Conservation (phyloP, 306 rosid genomes). For the Citrullus mucosospermus region DNA sequence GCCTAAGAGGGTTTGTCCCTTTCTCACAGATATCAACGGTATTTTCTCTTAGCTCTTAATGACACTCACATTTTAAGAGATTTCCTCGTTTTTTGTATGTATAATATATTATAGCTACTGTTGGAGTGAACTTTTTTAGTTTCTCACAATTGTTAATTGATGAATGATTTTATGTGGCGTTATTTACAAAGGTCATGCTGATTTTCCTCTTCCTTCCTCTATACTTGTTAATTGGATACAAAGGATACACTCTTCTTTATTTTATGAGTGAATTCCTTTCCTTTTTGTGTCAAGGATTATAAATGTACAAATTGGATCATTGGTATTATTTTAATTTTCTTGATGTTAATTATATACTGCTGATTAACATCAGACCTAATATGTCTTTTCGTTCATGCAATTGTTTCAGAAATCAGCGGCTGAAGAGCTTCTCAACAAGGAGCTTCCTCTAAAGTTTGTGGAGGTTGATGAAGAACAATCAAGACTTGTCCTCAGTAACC, state of each 20-base stretch:
- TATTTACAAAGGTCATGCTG: neutral
- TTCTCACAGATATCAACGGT: slow-evolving; percentile 93
- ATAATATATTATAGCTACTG: neutral
- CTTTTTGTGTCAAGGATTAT: neutral
- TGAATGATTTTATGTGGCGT: neutral
- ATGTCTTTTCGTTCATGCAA: neutral
- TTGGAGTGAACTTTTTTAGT: neutral
- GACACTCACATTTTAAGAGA: neutral
- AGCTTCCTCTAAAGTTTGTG: slow-evolving; percentile 86
- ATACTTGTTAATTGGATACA: neutral
- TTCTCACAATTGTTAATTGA: neutral
- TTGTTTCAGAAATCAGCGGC: slow-evolving; percentile 51
- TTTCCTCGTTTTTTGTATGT: neutral
- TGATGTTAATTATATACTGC: neutral
- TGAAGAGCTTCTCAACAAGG: slow-evolving; percentile 78
- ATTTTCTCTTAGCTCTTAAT: neutral
- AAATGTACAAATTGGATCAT: neutral
- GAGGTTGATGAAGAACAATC: slow-evolving; percentile 94
- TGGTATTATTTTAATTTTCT: neutral
- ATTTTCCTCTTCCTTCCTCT: neutral
- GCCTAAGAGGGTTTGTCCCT: slow-evolving; percentile 89
- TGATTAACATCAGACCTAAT: neutral
- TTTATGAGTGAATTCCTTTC: neutral
- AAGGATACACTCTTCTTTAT: neutral
- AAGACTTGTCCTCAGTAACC: slow-evolving; percentile 88